Evolutionary conservation across 108 stramenopile genomes (phyloP).

Genomic region (Parietichytrium sp.): DNA sequence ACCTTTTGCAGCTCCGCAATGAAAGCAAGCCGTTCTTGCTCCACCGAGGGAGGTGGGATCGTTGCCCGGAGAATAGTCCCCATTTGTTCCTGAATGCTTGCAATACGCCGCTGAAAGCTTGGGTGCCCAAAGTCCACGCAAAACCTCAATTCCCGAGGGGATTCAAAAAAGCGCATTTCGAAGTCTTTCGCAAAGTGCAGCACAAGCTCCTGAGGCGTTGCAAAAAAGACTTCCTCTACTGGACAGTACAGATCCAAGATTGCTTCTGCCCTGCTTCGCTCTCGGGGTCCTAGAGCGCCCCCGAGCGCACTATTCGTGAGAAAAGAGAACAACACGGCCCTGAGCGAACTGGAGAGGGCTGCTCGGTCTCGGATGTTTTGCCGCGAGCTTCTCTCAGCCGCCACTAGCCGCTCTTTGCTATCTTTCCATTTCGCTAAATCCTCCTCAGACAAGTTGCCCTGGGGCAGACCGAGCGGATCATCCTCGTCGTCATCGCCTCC

Average conservation of each 20-base stretch:
- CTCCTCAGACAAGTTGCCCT: background rate
- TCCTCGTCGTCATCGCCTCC: background rate
- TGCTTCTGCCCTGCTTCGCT: background rate
- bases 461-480: background rate
- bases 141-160: background rate
- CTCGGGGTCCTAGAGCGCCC: background rate
- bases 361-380: constrained; percentile 18
- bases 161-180: background rate
- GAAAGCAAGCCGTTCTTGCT: background rate
- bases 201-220: background rate
- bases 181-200: background rate
- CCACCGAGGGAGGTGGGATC: constrained; percentile 1
- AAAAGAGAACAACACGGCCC: background rate
- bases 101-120: background rate
- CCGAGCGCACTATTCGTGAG: background rate
- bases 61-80: background rate
- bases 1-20: constrained; percentile 3
- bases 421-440: constrained; percentile 10
- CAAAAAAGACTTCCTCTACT: constrained; percentile 21
- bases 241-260: background rate
- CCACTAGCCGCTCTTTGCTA: background rate
- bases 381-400: background rate
- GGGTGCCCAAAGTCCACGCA: too few species aligned
- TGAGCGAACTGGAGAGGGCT: background rate
- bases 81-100: background rate